Evolutionary conservation across 2,329 filamentous ascomycete genomes (phyloP).

Genomic region (Cordyceps farinosa): DNA sequence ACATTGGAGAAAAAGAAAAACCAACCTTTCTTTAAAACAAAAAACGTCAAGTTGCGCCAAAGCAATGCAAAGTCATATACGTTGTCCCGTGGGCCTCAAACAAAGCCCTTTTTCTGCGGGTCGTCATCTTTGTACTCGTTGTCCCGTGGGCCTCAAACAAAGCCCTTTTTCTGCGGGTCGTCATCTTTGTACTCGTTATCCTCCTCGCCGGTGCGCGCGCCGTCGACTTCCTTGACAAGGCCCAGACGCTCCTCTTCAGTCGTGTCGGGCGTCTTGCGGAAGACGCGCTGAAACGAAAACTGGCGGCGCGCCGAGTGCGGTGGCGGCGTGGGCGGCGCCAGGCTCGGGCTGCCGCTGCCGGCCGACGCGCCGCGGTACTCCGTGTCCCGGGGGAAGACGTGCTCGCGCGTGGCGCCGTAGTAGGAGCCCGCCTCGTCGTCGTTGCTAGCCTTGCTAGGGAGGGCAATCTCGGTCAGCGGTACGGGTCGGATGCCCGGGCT

Average conservation of each 20-base stretch:
- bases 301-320: constrained; percentile 65
- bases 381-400: constrained; percentile 47
- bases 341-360: constrained; percentile 38
- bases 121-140: constrained; percentile 3
- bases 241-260: constrained; percentile 83
- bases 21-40: neutral
- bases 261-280: constrained; percentile 48
- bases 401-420: constrained; percentile 38
- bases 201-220: constrained; percentile 23
- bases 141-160: constrained; percentile 2
- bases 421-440: constrained; percentile 41
- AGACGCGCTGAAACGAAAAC: constrained; percentile 90
- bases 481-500: constrained; percentile 57
- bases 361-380: constrained; percentile 48
- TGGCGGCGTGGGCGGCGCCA: constrained; percentile 60
- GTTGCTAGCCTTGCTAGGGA: constrained; percentile 43
- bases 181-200: constrained; percentile 6
- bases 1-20: neutral
- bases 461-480: constrained; percentile 58
- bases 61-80: constrained; percentile 1
- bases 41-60: constrained; percentile 3
- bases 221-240: constrained; percentile 70
- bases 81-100: neutral
- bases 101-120: constrained; percentile 5
- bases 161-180: constrained; percentile 2